These are phyloP conservation scores for Parmelia sp. DNA, from an alignment of 495 filamentous ascomycete genomes.

Conservation along the genomic window DNA sequence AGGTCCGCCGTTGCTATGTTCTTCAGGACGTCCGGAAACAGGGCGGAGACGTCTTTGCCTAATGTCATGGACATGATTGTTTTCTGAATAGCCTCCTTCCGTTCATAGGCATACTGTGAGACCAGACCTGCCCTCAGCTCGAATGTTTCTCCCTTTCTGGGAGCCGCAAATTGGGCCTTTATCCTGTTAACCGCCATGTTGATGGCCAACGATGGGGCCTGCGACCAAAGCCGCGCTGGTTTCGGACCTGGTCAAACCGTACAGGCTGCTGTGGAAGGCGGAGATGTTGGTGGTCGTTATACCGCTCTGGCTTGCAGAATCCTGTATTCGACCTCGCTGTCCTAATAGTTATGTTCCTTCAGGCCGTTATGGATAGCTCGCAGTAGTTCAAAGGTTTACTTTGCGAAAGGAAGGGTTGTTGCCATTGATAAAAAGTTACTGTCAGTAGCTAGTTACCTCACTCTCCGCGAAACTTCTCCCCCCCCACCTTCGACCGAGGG, in stretches of 20 bases:
- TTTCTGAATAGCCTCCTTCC: conserved; percentile 98
- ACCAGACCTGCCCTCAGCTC: conserved; percentile 95
- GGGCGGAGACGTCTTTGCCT: conserved; percentile 94
- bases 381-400: background rate
- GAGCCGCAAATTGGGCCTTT: conserved; percentile 82
- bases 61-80: conserved; percentile 99
- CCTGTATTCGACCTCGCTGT: background rate
- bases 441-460: background rate
- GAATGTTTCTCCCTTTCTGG: conserved; percentile 96
- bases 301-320: background rate
- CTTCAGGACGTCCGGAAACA: conserved; percentile 98
- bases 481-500: background rate
- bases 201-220: conserved; percentile 36
- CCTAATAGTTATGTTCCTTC: background rate
- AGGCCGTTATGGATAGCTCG: background rate
- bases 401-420: background rate
- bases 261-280: conserved; percentile 10
- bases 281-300: background rate
- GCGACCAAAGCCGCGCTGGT: conserved; percentile 47
- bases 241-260: conserved; percentile 23
- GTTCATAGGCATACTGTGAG: conserved; percentile 98
- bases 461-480: conserved; percentile 5
- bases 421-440: background rate
- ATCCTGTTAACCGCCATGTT: conserved; percentile 93
- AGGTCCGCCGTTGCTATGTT: conserved; percentile 94